Evolutionary conservation across 176 grass and related monocot genomes (phyloP), one percentile per base, ranked within the genome.

Genomic region (Triticum timopheevii): DNA sequence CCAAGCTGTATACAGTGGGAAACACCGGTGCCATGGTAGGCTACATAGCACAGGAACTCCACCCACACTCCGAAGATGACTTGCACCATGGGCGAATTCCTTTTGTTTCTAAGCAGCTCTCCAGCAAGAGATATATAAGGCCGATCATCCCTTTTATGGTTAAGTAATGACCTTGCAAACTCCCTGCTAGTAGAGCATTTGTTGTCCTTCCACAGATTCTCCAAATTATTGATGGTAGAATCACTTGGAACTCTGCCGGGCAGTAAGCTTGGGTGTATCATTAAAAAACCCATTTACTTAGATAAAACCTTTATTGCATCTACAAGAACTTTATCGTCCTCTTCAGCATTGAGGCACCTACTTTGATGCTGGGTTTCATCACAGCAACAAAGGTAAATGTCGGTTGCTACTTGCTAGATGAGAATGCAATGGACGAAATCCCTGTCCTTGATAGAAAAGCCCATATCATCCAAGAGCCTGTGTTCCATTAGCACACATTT

Each of bases 141-240:
- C 1, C 38, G 38, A 40, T 40, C 7, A 40, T 40, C 38, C 1
- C 7, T 40, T 40, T 40, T 40, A 40, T 40, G 38, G 38, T 9
- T 8, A 40, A 49, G 12, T 49, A 49, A 49, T 49, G 45, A 5
- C 45, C 45, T 49, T 15, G 45, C 50, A 54, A 54, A 54, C 16
- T 54, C 16, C 16, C 0, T 5, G 50, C 16, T 7, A 54, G 50
- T 54, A 19, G 5, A 54, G 19, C 16, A 54, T 54, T 54, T 2
- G 0, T 5, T 54, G 50, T 0, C 5, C 45, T 49, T 49, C 45
- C 45, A 49, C 45, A 1, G 0, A 0, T 49, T 0, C 50, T 54
- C 50, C 50, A 54, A 54, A 17, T 19, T 19, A 19, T 16, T 54
- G 50, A 54, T 54, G 16, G 50, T 54, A 54, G 50, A 19, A 54